These are phyloP conservation scores for Choiromyces venosus DNA, from an alignment of 495 filamentous ascomycete species.

Conservation along the genomic window DNA sequence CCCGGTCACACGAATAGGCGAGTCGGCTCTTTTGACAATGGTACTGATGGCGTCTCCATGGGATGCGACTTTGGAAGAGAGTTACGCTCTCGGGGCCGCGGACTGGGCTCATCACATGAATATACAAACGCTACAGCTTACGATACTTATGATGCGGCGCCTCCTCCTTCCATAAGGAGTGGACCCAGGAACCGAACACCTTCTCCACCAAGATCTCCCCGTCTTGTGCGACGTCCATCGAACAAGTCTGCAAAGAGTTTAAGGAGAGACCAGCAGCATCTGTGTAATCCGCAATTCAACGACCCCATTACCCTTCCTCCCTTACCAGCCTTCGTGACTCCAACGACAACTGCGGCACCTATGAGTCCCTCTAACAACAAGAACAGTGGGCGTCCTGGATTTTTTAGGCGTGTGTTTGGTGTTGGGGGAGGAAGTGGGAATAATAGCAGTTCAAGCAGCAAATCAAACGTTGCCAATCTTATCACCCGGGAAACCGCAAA, in stretches of 20 bases:
- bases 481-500: slow-evolving; percentile 20
- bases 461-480: slow-evolving; percentile 36
- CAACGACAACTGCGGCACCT: slow-evolving; percentile 24
- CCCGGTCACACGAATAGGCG: slow-evolving; percentile 33
- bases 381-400: slow-evolving; percentile 69
- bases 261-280: slow-evolving; percentile 41
- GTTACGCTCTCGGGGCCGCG: slow-evolving; percentile 36
- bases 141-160: slow-evolving; percentile 70
- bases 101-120: slow-evolving; percentile 38
- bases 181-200: slow-evolving; percentile 60
- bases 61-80: slow-evolving; percentile 43
- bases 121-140: slow-evolving; percentile 42
- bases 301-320: slow-evolving; percentile 40
- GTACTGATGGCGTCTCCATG: slow-evolving; percentile 33
- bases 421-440: slow-evolving; percentile 31
- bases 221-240: slow-evolving; percentile 41
- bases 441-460: slow-evolving; percentile 40
- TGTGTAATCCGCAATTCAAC: slow-evolving; percentile 37
- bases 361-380: slow-evolving; percentile 22
- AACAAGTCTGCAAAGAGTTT: slow-evolving; percentile 38
- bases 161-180: slow-evolving; percentile 76
- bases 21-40: slow-evolving; percentile 38
- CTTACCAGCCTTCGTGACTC: slow-evolving; percentile 42
- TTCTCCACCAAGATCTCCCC: slow-evolving; percentile 47
- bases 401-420: slow-evolving; percentile 88